Evolutionary conservation across 106 monocot genomes (phyloP).

Genomic region (Iris macrosiphon): DNA sequence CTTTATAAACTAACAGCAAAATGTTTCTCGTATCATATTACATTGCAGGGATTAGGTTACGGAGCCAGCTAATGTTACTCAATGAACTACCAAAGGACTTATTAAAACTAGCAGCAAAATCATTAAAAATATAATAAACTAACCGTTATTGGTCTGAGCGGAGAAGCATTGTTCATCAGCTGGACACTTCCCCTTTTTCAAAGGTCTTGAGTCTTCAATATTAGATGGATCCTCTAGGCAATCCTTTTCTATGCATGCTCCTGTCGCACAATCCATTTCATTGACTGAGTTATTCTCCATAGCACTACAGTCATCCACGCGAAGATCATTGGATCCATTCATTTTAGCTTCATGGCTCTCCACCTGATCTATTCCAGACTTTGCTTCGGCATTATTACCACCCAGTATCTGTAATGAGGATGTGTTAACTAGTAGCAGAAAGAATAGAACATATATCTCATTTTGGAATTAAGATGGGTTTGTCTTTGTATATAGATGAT

Average conservation of each 20-base stretch:
- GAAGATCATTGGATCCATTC: slow-evolving; percentile 23
- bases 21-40: too few species aligned
- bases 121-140: too few species aligned
- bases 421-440: not conserved
- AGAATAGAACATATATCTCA: too few species aligned
- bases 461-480: too few species aligned
- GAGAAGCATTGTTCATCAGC: slow-evolving; percentile 19
- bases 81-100: not conserved
- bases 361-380: slow-evolving; percentile 17
- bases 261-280: slow-evolving; percentile 7
- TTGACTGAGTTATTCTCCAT: not conserved
- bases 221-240: slow-evolving; percentile 23
- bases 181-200: slow-evolving; percentile 57
- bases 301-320: slow-evolving; percentile 12
- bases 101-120: too few species aligned
- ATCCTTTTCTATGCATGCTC: slow-evolving; percentile 18
- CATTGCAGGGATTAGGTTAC: too few species aligned
- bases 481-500: too few species aligned
- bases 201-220: slow-evolving; percentile 33
- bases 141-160: slow-evolving; percentile 29
- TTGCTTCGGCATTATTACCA: slow-evolving; percentile 25
- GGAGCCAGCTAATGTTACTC: too few species aligned
- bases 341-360: slow-evolving; percentile 17
- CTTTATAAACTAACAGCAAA: too few species aligned
- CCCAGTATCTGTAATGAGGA: slow-evolving; percentile 41